These are phyloP conservation scores for Scheffersomyces titani DNA, from an alignment of 1,139 yeast genomes.

Conservation along the genomic window DNA sequence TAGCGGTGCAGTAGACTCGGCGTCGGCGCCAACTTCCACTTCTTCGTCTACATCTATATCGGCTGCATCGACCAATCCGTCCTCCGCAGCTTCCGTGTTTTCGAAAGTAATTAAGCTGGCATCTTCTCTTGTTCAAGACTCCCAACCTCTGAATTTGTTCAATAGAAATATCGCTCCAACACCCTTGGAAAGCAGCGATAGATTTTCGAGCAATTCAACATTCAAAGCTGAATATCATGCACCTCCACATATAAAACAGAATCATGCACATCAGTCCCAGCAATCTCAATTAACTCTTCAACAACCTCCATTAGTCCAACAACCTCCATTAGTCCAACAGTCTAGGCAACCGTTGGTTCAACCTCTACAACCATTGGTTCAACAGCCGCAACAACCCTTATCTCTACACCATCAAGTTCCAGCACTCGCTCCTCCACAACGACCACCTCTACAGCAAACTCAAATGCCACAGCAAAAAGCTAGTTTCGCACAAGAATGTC, in stretches of 20 bases:
- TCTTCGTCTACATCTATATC: not conserved
- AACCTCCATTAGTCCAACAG: not conserved
- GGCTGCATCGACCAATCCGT: not conserved
- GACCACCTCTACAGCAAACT: not conserved
- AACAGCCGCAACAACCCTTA: not conserved
- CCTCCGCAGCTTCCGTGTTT: not conserved
- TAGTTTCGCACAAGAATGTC: not conserved
- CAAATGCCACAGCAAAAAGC: not conserved
- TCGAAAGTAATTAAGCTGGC: not conserved
- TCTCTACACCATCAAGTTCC: not conserved
- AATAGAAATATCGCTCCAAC: not conserved
- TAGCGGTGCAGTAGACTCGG: not conserved
- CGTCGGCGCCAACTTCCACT: not conserved
- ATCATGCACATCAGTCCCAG: not conserved
- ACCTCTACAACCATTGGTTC: not conserved
- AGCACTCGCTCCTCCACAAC: not conserved
- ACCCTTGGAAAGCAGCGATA: not conserved
- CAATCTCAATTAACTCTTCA: slow-evolving; percentile 1
- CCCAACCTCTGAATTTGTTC: not conserved
- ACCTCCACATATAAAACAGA: not conserved
- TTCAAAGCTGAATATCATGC: not conserved
- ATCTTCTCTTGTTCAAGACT: not conserved
- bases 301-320: not conserved
- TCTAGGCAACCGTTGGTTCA: no score
- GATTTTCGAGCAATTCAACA: not conserved